Evolutionary conservation across 371 early-diverging fungal genomes (phyloP), one percentile per base, ranked within the genome.

Genomic region (Entomophthora muscae): DNA sequence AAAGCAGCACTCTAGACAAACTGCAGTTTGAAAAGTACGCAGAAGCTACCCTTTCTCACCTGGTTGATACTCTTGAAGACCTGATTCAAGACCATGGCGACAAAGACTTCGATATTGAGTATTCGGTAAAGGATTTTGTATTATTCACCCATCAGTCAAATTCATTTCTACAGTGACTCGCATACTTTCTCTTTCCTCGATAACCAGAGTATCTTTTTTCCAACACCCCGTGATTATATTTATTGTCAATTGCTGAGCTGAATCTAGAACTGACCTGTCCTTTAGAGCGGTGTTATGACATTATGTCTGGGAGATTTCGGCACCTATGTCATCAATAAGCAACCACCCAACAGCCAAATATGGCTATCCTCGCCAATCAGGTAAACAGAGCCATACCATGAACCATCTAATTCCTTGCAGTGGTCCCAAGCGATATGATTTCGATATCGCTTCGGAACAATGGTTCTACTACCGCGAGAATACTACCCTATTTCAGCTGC

Each of bases 321-420:
- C 24, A 94, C 93, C 0, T 98, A 91, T 72, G 96, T 99, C 0
- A 74, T 99, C 68, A 99, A 98, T 75, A 98, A 95, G 71, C 99
- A 99, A 73, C 98, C 98, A 26, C 92, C 98, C 1, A 95, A 95
- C 78, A 84, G 84, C 70, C 98, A 99, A 73, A 90, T 99, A 23
- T 99, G 99, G 99, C 75, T 93, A 5, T 97, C 98, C 17, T 97
- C 98, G 3, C 99, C 99, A 2, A 68, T 85, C 30, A 86, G 81
- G 82, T 79, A 63, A n/a, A n/a, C n/a, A n/a, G n/a, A n/a, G n/a
- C n/a, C n/a, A n/a, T n/a, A n/a, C n/a, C n/a, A n/a, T n/a, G n/a
- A n/a, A n/a, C n/a, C n/a, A n/a, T n/a, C 24, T 61, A n/a, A 33
- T 29, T 21, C 28, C 21, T 26, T 52, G 31, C 57, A 88, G 91